Conservation (phyloP, 805 yeast species). For the Suhomyces faveliae region DNA sequence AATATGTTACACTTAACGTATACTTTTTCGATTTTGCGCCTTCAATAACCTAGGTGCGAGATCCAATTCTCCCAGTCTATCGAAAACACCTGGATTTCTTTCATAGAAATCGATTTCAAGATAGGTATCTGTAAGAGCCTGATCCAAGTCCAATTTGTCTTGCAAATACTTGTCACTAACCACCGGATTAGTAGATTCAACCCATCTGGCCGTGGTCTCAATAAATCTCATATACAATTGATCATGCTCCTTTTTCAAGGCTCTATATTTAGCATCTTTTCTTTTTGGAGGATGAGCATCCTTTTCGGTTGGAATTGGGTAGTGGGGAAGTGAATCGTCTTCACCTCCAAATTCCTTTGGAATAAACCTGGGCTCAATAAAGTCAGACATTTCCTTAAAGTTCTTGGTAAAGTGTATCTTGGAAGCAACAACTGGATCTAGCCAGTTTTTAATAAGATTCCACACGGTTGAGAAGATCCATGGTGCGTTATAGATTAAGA, state of each 20-base stretch:
- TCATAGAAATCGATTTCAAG: conserved; percentile 73
- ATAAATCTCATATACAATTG: conserved; percentile 54
- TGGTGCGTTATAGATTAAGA: conserved; percentile 91
- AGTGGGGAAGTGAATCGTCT: conserved; percentile 56
- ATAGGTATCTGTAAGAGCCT: conserved; percentile 60
- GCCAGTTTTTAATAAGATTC: conserved; percentile 89
- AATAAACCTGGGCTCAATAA: conserved; percentile 57
- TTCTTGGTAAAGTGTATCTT: conserved; percentile 82
- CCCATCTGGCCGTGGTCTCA: conserved; percentile 71
- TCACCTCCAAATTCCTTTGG: conserved; percentile 78
- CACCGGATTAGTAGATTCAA: conserved; percentile 55
- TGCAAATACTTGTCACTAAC: conserved; percentile 48
- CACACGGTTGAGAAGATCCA: conserved; percentile 96
- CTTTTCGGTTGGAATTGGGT: conserved; percentile 59
- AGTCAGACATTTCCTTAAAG: conserved; percentile 62
- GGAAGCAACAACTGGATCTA: conserved; percentile 93
- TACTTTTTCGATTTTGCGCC: neutral
- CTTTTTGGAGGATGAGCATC: conserved; percentile 45
- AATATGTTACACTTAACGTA: neutral
- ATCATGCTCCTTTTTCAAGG: conserved; percentile 52
- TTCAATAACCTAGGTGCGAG: no score
- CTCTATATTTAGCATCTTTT: conserved; percentile 39
- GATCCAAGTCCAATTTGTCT: conserved; percentile 54
- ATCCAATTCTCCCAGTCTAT: conserved; percentile 61
- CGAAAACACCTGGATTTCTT: conserved; percentile 76